Evolutionary conservation across 2,329 filamentous ascomycete genomes (phyloP), one percentile per base, ranked within the genome.

Genomic region (Furcasterigmium furcatum): DNA sequence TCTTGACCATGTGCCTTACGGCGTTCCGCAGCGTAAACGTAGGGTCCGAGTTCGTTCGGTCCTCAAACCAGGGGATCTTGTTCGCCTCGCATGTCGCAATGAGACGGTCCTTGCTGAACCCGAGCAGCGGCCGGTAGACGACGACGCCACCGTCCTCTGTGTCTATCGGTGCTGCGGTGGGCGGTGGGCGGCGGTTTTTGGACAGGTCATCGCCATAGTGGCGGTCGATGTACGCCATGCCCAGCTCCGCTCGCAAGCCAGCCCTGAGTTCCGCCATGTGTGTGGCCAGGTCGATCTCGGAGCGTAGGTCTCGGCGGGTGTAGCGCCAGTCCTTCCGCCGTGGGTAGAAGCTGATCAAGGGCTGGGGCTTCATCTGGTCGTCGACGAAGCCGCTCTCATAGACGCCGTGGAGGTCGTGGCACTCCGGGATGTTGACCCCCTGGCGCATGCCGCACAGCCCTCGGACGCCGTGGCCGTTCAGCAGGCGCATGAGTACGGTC

Each of bases 11-110:
- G 60, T 86, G 70, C 25, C 92, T 81, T 30, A 96, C 73, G 0
- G 92, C 84, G 58, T 99, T 99, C 30, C 94, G 80, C 38, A 76
- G 67, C 0, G 94, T 96, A 47, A 95, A 67, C 0, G 84, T 90
- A 9, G 73, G 76, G 56, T 96, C 87, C 14, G 73, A 64, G 58
- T 99, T 99, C 2, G 91, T 96, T 35, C 73, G 69, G 61, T 99
- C 94, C 60, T 94, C 88, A 51, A 90, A 88, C 87, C 89, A 97
- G 1, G 70, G 67, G 9, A 95, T 68, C 0, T 73, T 66, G 52
- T 84, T 77, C n/a, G 77, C 71, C 49, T 84, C 64, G 58, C 92
- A 96, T 1, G 88, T 91, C 2, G 82, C 80, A 36, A 85, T 74
- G n/a, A 96, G 73, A 29, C 84, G 73, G 42, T 80, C 74, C 66